Base-by-base conservation (phyloP, 2,329 filamentous ascomycete genomes). In the Thelonectria rubi region DNA sequence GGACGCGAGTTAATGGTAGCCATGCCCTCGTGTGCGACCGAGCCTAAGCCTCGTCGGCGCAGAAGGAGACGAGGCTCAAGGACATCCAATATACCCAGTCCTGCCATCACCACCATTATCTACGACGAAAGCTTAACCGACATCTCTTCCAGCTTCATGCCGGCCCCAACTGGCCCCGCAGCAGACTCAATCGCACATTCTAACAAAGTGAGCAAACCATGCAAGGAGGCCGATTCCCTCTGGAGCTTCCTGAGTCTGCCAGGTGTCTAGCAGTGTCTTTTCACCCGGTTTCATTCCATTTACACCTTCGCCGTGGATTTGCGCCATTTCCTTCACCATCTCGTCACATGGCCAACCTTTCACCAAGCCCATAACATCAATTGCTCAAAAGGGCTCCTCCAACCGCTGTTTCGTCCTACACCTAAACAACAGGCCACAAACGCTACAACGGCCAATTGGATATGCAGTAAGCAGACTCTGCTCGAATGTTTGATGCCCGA, bases 1-100 rank as follows among this genome's bases (percentile, higher is more conserved):
- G 85, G 83, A 12, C 86, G 82, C 60, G 87, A 90, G 68, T 85
- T 88, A 81, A 86, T 84, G 3, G 82, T 84, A n/a, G 42, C 30
- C 8, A 55, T 70, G 51, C 60, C 48, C 48, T 67, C 64, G 18
- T 42, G 63, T 46, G 15, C 63, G 53, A 18, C 10, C 9, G 32
- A 62, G 42, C 26, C 43, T 5, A 50, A 43, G 32, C 17, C 34
- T 21, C 15, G 58, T 2, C 47, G 40, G 12, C 49, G 17, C 34
- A 54, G 10, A 40, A 30, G 7, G 2, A 55, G 2, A 40, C 57
- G 15, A 2, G 34, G 39, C 17, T 43, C 37, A 24, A 53, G 49
- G n/a, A 15, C 50, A 5, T 20, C 34, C 26, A 45, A 52, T 10
- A 11, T 15, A 2, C 55, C 50, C 6, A 69, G 56, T 18, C 76